Evolutionary conservation across 352 stramenopile genomes (phyloP).

Genomic region (Thraustochytrium sp.): DNA sequence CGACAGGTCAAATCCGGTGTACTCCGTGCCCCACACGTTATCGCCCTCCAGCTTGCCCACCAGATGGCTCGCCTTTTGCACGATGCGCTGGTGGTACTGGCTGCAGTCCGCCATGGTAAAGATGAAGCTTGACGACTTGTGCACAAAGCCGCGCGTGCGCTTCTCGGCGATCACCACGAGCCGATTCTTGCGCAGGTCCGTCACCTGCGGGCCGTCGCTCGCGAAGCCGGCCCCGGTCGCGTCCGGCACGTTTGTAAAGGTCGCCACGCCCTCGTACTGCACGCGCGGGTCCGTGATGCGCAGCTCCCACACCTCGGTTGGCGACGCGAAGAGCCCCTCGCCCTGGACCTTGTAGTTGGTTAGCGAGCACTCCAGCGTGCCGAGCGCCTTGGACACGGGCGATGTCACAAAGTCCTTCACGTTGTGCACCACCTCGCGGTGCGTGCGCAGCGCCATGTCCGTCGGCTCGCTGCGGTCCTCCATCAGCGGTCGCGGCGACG

Average conservation of each 20-base stretch:
- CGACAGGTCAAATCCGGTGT: slow-evolving; percentile 8
- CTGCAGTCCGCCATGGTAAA: slow-evolving; percentile 28
- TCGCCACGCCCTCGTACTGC: neutral
- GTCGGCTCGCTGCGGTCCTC: neutral
- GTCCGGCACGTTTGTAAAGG: slow-evolving; percentile 10
- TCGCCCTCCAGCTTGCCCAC: neutral
- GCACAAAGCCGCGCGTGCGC: neutral
- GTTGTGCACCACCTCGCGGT: slow-evolving; percentile 3
- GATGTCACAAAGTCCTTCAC: slow-evolving; percentile 27
- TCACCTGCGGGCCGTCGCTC: neutral
- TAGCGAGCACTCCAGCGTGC: neutral
- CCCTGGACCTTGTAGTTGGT: slow-evolving; percentile 1
- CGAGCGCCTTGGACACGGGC: neutral
- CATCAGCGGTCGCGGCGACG: neutral
- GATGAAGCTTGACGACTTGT: neutral
- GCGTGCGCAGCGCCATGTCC: neutral
- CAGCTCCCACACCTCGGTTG: slow-evolving; percentile 18
- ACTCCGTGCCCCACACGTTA: slow-evolving; percentile 12
- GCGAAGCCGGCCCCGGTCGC: neutral
- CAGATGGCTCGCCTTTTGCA: slow-evolving; percentile 14
- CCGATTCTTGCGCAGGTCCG: neutral
- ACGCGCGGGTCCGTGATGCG: slow-evolving; percentile 30
- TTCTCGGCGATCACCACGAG: slow-evolving; percentile 28
- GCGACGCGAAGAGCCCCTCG: neutral
- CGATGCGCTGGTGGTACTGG: neutral